phyloP scores from a whole-genome alignment of 208 protist genomes.

The Leishmania mexicana region DNA sequence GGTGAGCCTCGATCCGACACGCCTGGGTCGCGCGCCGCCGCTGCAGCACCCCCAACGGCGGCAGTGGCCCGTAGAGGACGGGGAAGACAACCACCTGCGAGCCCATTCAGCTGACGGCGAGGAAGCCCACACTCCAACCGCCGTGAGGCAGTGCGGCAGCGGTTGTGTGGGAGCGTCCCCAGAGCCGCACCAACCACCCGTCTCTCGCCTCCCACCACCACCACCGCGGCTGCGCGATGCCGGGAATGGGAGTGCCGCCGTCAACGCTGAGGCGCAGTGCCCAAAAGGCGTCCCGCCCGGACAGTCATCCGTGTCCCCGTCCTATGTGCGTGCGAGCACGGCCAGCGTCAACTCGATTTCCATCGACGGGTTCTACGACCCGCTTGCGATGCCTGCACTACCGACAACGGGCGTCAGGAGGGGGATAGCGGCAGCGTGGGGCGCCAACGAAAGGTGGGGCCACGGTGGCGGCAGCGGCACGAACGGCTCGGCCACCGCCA shows the following conservation, averaged over 20 bases:
- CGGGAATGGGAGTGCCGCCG: not conserved
- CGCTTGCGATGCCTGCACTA: slow-evolving; percentile 32
- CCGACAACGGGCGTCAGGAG: not conserved
- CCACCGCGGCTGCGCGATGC: not conserved
- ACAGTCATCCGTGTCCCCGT: not conserved
- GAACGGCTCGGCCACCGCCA: not conserved
- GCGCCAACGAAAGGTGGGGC: not conserved
- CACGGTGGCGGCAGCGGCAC: not conserved
- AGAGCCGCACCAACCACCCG: slow-evolving; percentile 10
- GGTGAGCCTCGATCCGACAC: not conserved
- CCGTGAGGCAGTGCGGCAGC: not conserved
- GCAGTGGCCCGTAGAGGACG: not conserved
- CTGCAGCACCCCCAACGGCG: not conserved
- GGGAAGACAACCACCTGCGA: not conserved
- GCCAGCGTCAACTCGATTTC: slow-evolving; percentile 24
- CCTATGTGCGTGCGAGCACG: slow-evolving; percentile 16
- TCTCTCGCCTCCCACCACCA: not conserved
- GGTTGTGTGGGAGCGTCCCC: slow-evolving; percentile 9
- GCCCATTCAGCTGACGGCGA: not conserved
- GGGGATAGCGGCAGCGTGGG: not conserved
- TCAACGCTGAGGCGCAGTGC: not conserved
- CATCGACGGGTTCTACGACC: slow-evolving; percentile 44
- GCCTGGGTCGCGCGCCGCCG: not conserved
- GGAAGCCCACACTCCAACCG: not conserved
- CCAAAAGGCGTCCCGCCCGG: not conserved